These are phyloP conservation scores for Yamadazyma taylorii DNA, from an alignment of 1,139 yeast genomes.

Conservation along the genomic window DNA sequence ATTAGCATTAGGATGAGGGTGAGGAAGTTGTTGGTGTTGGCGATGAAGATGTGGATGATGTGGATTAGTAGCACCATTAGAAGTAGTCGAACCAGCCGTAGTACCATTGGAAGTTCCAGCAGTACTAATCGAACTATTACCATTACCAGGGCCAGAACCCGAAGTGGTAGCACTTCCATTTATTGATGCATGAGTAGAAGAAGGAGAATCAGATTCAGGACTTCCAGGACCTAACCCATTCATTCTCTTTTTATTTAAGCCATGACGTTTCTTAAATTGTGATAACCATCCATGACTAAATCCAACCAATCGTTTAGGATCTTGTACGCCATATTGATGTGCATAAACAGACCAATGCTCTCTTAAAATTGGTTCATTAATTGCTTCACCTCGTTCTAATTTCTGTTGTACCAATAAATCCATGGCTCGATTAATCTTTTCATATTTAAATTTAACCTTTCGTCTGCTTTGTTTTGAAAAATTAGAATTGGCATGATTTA, in stretches of 20 bases:
- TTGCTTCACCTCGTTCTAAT: constrained; percentile 43
- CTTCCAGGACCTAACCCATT: constrained; percentile 15
- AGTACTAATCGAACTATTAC: background rate
- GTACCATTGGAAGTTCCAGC: background rate
- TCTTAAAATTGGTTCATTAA: constrained; percentile 55
- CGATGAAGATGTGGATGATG: background rate
- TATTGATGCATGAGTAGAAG: constrained; percentile 2
- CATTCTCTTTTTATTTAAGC: constrained; percentile 43
- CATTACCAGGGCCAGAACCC: constrained; percentile 3
- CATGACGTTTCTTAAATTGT: constrained; percentile 60
- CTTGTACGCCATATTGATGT: constrained; percentile 56
- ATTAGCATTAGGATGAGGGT: constrained; percentile 6
- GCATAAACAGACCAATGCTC: constrained; percentile 60
- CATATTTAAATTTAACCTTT: constrained; percentile 54
- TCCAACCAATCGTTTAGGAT: constrained; percentile 53
- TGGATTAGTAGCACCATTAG: background rate
- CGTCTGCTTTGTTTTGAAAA: constrained; percentile 45
- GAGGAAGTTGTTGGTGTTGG: background rate
- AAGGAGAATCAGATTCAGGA: background rate
- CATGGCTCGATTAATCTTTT: constrained; percentile 58
- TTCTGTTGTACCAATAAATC: constrained; percentile 49
- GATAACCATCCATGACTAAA: constrained; percentile 65
- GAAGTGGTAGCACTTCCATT: constrained; percentile 5
- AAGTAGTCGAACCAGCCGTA: background rate
- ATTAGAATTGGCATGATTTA: constrained; percentile 34